Evolutionary conservation across 176 grass and related monocot species (phyloP).

Genomic region (Metroxylon sagu): DNA sequence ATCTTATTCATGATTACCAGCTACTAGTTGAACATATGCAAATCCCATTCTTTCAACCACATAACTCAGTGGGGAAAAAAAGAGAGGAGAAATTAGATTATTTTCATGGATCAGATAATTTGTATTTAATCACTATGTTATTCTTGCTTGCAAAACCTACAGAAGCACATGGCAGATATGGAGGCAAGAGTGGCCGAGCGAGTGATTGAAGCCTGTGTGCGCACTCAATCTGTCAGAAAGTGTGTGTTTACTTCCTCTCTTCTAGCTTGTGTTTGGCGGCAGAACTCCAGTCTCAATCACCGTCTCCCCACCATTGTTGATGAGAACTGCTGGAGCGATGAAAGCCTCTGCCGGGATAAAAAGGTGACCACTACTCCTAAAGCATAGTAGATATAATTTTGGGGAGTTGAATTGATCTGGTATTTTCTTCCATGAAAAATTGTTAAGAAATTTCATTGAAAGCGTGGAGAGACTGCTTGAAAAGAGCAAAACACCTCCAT

Average conservation of each 20-base stretch:
- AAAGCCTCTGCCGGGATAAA: constrained; percentile 80
- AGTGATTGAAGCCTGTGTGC: constrained; percentile 75
- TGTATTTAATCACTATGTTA: neutral
- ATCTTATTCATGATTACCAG: too few species aligned
- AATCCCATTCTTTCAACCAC: too few species aligned
- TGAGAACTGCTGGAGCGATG: constrained; percentile 97
- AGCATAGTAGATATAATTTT: neutral
- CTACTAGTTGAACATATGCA: too few species aligned
- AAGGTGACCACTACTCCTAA: constrained; percentile 34
- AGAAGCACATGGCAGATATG: constrained; percentile 85
- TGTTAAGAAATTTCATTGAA: too few species aligned
- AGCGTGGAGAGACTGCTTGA: too few species aligned
- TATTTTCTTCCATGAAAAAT: too few species aligned
- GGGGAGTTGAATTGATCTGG: too few species aligned
- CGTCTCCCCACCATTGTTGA: constrained; percentile 54
- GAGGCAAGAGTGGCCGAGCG: constrained; percentile 75
- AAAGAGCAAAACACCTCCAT: too few species aligned
- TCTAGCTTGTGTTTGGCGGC: constrained; percentile 71
- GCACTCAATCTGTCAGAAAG: constrained; percentile 70
- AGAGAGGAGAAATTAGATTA: too few species aligned
- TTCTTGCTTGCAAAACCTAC: constrained; percentile 1
- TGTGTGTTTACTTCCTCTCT: constrained; percentile 90
- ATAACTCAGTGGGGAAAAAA: too few species aligned
- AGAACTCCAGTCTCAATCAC: constrained; percentile 33
- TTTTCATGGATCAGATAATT: too few species aligned